Percentiles rank a stretch among this genome's conserved stretches.
Evolutionary conservation across 306 rosid genomes (phyloP).

Genomic region (Gastrolobium villosum): DNA sequence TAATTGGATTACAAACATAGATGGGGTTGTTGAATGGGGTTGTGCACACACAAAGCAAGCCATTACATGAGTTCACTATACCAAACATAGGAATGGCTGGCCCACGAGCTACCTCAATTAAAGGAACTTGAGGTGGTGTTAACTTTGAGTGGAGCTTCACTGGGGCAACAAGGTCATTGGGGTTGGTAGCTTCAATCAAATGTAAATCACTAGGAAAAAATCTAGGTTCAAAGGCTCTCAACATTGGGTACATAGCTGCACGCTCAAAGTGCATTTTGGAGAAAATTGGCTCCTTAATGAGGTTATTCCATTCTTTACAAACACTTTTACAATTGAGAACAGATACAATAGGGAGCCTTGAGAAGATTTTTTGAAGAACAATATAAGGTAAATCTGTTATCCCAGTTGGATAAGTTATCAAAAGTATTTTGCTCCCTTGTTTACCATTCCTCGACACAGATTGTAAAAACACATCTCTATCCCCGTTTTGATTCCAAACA

Average conservation of each 20-base stretch:
- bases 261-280: neutral
- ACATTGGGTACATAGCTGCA: neutral
- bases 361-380: neutral
- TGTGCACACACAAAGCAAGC: conserved; percentile 5
- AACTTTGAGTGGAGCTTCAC: neutral
- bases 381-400: neutral
- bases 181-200: neutral
- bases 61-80: conserved; percentile 11
- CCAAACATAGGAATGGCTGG: neutral
- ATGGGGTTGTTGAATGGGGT: conserved; percentile 16
- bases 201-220: neutral
- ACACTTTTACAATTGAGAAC: neutral
- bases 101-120: neutral
- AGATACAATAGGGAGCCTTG: neutral
- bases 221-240: neutral
- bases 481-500: neutral
- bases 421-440: neutral
- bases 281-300: neutral
- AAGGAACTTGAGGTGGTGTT: neutral
- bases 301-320: neutral
- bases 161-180: neutral
- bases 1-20: conserved; percentile 5
- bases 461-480: neutral
- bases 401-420: neutral
- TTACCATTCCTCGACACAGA: neutral